These are phyloP conservation scores for Athelia sp. DNA, from an alignment of 1,284 basidiomycete genomes.

Conservation along the genomic window DNA sequence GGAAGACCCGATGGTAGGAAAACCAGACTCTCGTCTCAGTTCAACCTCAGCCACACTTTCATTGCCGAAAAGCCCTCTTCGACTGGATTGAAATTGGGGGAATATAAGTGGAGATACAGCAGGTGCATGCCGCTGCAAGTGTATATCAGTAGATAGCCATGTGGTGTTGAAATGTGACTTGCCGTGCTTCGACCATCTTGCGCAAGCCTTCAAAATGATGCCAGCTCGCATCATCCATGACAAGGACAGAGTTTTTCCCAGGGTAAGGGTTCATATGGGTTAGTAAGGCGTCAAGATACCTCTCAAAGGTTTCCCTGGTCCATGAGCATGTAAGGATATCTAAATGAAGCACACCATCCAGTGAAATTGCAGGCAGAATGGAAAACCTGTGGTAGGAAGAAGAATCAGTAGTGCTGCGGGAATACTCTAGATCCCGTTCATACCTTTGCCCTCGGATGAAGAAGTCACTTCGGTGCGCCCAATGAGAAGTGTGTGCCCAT, in stretches of 20 bases:
- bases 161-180: neutral
- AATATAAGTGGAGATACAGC: constrained; percentile 27
- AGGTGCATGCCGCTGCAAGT: constrained; percentile 21
- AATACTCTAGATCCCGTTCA: constrained; percentile 3
- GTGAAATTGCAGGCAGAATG: constrained; percentile 23
- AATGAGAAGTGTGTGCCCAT: neutral
- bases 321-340: constrained; percentile 22
- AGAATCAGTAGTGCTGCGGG: constrained; percentile 7
- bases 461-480: too few relatives aligned
- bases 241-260: constrained; percentile 24
- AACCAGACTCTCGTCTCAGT: constrained; percentile 10
- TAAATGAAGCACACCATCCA: constrained; percentile 23
- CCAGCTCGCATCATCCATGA: constrained; percentile 29
- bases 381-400: constrained; percentile 16
- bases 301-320: constrained; percentile 14
- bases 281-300: constrained; percentile 24
- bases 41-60: constrained; percentile 19
- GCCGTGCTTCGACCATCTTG: constrained; percentile 22
- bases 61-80: constrained; percentile 27
- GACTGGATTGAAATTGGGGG: constrained; percentile 29
- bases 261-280: constrained; percentile 31
- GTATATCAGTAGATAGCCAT: neutral
- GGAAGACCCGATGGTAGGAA: too few relatives aligned
- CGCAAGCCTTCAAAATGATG: constrained; percentile 20
- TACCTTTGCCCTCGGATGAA: neutral